Evolutionary conservation across 495 filamentous ascomycete genomes (phyloP), one percentile per base, ranked within the genome.

Genomic region (Antarctomyces pellizariae): DNA sequence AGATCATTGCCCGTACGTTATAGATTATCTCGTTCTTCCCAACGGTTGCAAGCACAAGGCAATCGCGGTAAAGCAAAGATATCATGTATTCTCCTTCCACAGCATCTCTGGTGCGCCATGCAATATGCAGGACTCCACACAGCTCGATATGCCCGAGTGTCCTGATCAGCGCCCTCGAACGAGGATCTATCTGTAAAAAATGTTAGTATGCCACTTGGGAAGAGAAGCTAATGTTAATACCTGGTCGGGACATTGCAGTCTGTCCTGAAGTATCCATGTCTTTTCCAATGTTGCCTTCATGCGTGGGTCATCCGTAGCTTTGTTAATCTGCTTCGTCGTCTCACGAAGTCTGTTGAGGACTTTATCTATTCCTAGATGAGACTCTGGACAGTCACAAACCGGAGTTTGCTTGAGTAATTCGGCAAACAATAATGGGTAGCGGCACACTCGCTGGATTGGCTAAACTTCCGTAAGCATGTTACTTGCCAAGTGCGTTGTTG

Each of bases 401-500:
- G 76, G 75, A 0, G 82, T 93, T 34, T 74, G 55, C 36, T 71
- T 77, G 30, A 77, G 55, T 19, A 97, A 54, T 31, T 92, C 78
- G 3, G 67, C 57, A 28, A 95, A 77, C 12, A 97, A 55, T 18
- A 97, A 59, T 6, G 77, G 76, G 49, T 97, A 97, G 52, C 75
- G 80, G 59, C 77, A 89, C 8, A 95, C 63, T 18, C 86, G 63
- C 54, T 97, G 86, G 29, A 92, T 78, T 0, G 86, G 86, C 86
- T 92, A 38, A 16, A 11, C 1, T 36, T 50, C 21, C 49, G 44
- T 22, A 10, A 31, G 9, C 32, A 3, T 2, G 5, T 35, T 8
- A 16, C 5, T 24, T 18, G 13, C 11, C 34, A 16, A 24, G n/a
- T 18, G 25, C 11, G 12, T 13, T 3, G 24, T 8, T 8, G 21